These are phyloP conservation scores for Lonicera japonica DNA, from an alignment of 129 eudicot species.

Conservation along the genomic window DNA sequence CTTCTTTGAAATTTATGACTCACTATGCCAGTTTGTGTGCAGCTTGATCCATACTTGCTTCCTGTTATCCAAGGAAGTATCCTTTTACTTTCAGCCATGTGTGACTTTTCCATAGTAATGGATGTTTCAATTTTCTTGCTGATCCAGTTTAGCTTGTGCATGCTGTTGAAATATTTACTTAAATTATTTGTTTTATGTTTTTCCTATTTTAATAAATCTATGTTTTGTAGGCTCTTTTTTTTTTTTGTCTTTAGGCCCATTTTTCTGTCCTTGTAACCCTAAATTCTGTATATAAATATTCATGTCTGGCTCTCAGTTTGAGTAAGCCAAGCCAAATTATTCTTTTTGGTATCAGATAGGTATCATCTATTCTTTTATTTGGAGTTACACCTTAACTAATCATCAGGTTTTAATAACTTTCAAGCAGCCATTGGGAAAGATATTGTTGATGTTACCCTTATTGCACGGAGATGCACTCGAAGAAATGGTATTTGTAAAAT, in stretches of 20 bases:
- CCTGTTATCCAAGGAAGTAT: conserved; percentile 97
- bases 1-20: not conserved
- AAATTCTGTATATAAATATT: no score
- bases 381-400: conserved; percentile 43
- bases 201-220: no score
- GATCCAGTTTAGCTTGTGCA: not conserved
- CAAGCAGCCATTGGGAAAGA: conserved; percentile 81
- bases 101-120: not conserved
- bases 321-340: no score
- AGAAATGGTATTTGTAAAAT: conserved; percentile 27
- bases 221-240: no score
- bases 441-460: conserved; percentile 73
- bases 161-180: not conserved
- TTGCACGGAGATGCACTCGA: conserved; percentile 92
- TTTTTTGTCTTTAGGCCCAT: no score
- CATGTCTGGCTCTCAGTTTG: no score
- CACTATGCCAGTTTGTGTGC: conserved; percentile 30
- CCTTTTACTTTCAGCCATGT: conserved; percentile 35
- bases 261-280: no score
- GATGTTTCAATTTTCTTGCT: not conserved
- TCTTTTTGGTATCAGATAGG: not conserved
- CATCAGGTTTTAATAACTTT: conserved; percentile 78
- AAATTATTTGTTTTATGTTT: no score
- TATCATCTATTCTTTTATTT: not conserved
- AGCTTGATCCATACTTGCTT: conserved; percentile 95